These are phyloP conservation scores for Plasmodium vivax DNA, from an alignment of 169 alveolate genomes.

Conservation along the genomic window DNA sequence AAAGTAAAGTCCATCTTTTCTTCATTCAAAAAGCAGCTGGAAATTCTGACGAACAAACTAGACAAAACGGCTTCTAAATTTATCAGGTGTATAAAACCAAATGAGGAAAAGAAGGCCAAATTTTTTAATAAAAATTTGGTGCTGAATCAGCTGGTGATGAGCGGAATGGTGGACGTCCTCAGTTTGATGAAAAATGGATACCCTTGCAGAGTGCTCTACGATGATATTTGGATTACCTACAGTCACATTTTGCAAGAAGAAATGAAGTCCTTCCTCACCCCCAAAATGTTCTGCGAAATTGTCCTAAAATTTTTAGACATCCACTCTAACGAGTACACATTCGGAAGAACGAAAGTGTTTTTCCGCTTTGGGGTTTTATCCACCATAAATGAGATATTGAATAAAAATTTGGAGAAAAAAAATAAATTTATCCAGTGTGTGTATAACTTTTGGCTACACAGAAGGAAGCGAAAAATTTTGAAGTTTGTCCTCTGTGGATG, in stretches of 20 bases:
- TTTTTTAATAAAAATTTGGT: constrained; percentile 76
- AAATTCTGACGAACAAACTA: constrained; percentile 73
- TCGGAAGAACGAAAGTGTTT: constrained; percentile 80
- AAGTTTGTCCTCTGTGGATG: constrained; percentile 69
- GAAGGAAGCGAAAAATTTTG: constrained; percentile 33
- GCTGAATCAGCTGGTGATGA: constrained; percentile 78
- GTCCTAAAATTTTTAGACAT: constrained; percentile 73
- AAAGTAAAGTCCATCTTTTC: constrained; percentile 63
- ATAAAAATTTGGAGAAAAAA: constrained; percentile 71
- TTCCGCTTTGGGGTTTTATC: constrained; percentile 80
- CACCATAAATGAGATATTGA: constrained; percentile 77
- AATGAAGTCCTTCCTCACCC: constrained; percentile 70
- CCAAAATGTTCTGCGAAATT: constrained; percentile 75
- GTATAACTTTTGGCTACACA: constrained; percentile 73
- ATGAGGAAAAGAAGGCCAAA: constrained; percentile 71
- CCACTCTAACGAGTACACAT: constrained; percentile 73
- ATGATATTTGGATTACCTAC: constrained; percentile 73
- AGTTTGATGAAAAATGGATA: constrained; percentile 81
- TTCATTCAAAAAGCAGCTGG: constrained; percentile 77
- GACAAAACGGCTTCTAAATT: constrained; percentile 78
- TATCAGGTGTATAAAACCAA: constrained; percentile 81
- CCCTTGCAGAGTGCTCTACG: constrained; percentile 80
- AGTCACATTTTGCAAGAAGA: constrained; percentile 70
- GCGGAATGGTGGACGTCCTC: constrained; percentile 80
- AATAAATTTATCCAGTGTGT: constrained; percentile 73